Conservation (phyloP, 148 eudicot genomes). For the Euryodendron excelsum region DNA sequence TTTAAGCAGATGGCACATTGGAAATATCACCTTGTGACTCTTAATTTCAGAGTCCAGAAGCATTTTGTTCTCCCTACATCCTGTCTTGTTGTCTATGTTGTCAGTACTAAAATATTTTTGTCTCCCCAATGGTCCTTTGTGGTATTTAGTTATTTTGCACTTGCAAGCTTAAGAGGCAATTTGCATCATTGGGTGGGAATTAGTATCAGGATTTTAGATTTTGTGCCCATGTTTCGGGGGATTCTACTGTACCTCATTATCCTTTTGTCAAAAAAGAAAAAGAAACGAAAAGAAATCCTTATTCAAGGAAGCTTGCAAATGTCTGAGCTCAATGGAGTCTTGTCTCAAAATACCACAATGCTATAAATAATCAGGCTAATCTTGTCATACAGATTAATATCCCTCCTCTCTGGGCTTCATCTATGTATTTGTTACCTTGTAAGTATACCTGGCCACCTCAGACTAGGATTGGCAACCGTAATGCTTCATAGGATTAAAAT, state of each 20-base stretch:
- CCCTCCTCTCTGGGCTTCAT: neutral
- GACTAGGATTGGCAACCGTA: too few species aligned
- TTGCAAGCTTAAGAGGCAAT: neutral
- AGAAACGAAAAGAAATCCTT: neutral
- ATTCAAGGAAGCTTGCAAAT: neutral
- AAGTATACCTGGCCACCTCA: too few species aligned
- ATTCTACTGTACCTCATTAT: neutral
- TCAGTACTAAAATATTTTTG: neutral
- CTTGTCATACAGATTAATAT: neutral
- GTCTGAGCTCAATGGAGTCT: neutral
- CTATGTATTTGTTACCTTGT: neutral
- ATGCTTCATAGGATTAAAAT: too few species aligned
- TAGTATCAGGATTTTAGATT: neutral
- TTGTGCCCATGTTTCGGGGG: neutral
- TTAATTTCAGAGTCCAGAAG: neutral
- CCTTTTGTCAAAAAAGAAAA: neutral
- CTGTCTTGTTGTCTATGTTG: neutral
- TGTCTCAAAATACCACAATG: neutral
- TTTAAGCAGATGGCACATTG: neutral
- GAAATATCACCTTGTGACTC: neutral
- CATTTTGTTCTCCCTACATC: neutral
- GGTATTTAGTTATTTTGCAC: neutral
- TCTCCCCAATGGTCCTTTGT: neutral
- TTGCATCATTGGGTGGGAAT: neutral
- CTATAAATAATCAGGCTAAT: neutral